Evolutionary conservation across 768 basidiomycete genomes (phyloP), one percentile per base, ranked within the genome.

Genomic region (Mycena latifolia): DNA sequence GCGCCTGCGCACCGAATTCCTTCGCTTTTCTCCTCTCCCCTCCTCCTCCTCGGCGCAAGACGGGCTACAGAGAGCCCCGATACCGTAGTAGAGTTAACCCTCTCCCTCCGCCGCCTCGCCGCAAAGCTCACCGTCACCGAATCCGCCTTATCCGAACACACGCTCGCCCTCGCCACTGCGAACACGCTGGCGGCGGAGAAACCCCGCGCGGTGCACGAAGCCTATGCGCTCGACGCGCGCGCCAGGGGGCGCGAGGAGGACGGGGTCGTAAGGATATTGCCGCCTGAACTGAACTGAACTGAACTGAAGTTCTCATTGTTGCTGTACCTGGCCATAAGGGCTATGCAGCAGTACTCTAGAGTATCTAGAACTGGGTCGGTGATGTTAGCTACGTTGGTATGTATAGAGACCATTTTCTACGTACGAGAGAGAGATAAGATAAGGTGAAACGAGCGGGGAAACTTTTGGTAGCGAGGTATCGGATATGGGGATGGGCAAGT

Each of bases 71-170:
- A n/a, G n/a, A n/a, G n/a, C n/a, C n/a, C n/a, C 14, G 52, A 66
- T 2, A 55, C 60, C 0, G 48, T 57, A 24, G 61, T 52, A 7
- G 65, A 94, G 62, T 82, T 94, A 55, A 88, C 91, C 0, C 83
- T 94, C 11, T 87, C 91, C 0, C 83, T 93, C 28, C 84, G 92
- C 10, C 85, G 85, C 24, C 80, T 92, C 33, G 89, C 87, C 4
- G 88, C 92, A 72, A 90, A 93, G 75, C 84, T 93, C 22, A 80
- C 84, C 0, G 72, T 85, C 12, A 88, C 90, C 0, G 93, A 94
- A 73, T 76, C 82, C 14, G 74, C 84, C 11, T 79, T 93, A 0
- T 74, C 82, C 18, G 73, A 79, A 2, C 84, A 84, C 25, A 88
- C 84, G 0, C 80, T 76, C 0, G 83, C 88, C 22, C 77, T 90